Evolutionary conservation across 805 yeast species (phyloP).

Genomic region (Saturnispora galanensis): DNA sequence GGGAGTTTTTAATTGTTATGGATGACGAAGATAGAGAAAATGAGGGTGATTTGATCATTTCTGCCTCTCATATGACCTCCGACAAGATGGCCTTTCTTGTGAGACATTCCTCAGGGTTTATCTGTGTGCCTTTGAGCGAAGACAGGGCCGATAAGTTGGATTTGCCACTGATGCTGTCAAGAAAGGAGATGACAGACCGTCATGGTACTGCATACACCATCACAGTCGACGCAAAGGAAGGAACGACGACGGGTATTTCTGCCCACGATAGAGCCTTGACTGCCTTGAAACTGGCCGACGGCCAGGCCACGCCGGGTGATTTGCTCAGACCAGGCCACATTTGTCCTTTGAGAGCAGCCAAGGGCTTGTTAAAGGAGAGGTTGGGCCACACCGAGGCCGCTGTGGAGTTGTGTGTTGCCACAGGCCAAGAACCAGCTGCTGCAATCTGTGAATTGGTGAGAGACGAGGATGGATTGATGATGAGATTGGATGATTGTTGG

Average conservation of each 20-base stretch:
- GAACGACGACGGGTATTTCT: conserved; percentile 94
- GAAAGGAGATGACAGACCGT: conserved; percentile 49
- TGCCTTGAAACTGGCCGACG: conserved; percentile 57
- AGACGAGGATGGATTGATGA: conserved; percentile 92
- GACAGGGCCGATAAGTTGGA: conserved; percentile 72
- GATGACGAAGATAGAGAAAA: conserved; percentile 95
- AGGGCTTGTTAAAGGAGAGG: conserved; percentile 72
- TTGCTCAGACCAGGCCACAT: conserved; percentile 92
- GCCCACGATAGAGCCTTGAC: conserved; percentile 92
- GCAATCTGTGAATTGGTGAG: conserved; percentile 90
- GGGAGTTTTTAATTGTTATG: conserved; percentile 88
- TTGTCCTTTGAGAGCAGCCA: conserved; percentile 83
- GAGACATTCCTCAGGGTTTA: conserved; percentile 79
- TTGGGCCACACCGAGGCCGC: conserved; percentile 98
- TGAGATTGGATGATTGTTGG: conserved; percentile 81
- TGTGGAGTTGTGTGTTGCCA: conserved; percentile 71
- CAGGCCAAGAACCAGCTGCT: conserved; percentile 77
- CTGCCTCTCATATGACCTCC: conserved; percentile 74
- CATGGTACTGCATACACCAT: conserved; percentile 97
- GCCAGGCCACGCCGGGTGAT: conserved; percentile 45
- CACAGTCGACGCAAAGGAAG: conserved; percentile 76
- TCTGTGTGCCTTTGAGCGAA: conserved; percentile 80
- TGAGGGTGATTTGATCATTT: conserved; percentile 92
- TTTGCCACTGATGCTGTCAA: conserved; percentile 64
- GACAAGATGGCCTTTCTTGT: conserved; percentile 92